Conservation (phyloP, 2,329 filamentous ascomycete species). For the Chrysoporthe austroafricana region DNA sequence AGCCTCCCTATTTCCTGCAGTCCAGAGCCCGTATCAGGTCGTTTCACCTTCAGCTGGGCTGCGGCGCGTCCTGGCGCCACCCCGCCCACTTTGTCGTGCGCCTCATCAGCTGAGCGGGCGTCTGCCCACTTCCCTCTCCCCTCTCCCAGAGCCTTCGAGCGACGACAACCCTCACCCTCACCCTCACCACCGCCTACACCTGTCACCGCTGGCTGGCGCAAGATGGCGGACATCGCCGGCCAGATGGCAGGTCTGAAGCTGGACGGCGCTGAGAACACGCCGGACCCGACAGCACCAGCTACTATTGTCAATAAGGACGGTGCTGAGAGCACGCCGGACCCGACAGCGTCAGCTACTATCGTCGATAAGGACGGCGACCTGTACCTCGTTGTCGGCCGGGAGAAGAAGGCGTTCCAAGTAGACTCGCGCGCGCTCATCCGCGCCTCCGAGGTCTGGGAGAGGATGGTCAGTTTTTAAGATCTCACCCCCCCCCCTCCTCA, state of each 20-base stretch:
- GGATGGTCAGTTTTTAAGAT: background rate
- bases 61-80: no score
- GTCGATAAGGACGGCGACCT: constrained; percentile 7
- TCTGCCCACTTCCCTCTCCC: no score
- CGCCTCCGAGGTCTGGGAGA: background rate
- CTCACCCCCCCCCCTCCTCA: no score
- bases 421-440: background rate
- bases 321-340: no score
- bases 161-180: no score
- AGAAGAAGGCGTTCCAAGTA: background rate
- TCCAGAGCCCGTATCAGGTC: no score
- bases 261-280: background rate
- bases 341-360: background rate
- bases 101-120: no score
- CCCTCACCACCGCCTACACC: no score
- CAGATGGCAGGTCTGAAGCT: background rate
- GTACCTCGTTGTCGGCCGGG: background rate
- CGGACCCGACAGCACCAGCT: background rate
- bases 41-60: no score
- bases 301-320: background rate
- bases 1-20: no score
- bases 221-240: background rate
- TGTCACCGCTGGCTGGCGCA: background rate
- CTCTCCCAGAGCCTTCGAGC: no score
- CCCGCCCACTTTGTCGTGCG: no score